phyloP scores from a whole-genome alignment of 345 rosid genomes.

The Jatropha curcas region DNA sequence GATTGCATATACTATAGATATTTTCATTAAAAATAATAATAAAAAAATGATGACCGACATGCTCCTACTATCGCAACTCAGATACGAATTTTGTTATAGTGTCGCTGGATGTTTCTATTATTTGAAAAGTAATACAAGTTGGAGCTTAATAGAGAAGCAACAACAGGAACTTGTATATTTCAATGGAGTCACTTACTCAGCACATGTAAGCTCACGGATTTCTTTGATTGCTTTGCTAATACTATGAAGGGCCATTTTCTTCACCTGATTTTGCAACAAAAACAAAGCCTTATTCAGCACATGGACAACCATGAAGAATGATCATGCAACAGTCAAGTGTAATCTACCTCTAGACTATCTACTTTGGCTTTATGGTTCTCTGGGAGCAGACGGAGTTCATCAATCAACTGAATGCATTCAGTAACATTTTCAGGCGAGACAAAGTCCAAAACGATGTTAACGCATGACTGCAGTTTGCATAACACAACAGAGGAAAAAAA shows the following conservation, averaged over 20 bases:
- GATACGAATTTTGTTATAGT: background rate
- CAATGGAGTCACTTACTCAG: constrained; percentile 36
- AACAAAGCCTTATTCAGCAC: background rate
- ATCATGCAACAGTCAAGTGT: background rate
- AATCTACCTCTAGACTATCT: constrained; percentile 65
- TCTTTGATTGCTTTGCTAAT: constrained; percentile 65
- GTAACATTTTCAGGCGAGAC: constrained; percentile 80
- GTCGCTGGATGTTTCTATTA: too few relatives aligned
- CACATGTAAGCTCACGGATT: constrained; percentile 68
- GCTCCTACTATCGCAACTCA: background rate
- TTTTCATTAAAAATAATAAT: too few relatives aligned
- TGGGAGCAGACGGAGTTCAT: constrained; percentile 78
- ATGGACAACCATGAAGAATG: constrained; percentile 3
- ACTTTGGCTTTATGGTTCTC: constrained; percentile 60
- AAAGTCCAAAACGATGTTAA: constrained; percentile 80
- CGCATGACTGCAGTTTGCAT: constrained; percentile 69
- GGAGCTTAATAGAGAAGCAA: background rate
- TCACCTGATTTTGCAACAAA: constrained; percentile 52
- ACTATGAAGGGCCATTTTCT: constrained; percentile 76
- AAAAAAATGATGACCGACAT: too few relatives aligned
- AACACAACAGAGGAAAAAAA: constrained; percentile 6
- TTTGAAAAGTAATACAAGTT: background rate
- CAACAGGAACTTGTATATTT: background rate
- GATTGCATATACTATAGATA: background rate
- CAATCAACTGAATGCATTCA: constrained; percentile 57